phyloP scores from a whole-genome alignment of 306 rosid species.

The Lotus japonicus region DNA sequence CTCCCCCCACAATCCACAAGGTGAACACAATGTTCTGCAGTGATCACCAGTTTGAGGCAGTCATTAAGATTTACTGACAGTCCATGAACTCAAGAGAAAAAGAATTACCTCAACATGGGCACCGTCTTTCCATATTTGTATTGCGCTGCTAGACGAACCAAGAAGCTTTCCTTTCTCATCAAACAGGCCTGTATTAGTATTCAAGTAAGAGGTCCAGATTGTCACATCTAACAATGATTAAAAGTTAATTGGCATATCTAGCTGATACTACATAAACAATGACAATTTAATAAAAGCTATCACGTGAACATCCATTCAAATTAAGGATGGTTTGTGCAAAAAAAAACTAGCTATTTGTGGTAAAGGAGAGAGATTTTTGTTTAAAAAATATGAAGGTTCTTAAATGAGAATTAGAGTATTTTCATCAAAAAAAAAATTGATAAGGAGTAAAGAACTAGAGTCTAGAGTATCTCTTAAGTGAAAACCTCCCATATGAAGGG shows the following conservation, averaged over 20 bases:
- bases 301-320: too few relatives aligned
- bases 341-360: too few relatives aligned
- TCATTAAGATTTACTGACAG: conserved; percentile 4
- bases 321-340: too few relatives aligned
- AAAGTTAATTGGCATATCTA: neutral
- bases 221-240: neutral
- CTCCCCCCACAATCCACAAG: neutral
- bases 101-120: conserved; percentile 64
- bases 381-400: too few relatives aligned
- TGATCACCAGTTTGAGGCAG: neutral
- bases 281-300: too few relatives aligned
- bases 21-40: neutral
- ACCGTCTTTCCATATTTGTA: conserved; percentile 94
- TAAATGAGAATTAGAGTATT: too few relatives aligned
- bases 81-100: neutral
- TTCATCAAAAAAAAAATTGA: too few relatives aligned
- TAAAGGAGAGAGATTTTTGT: too few relatives aligned
- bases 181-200: conserved; percentile 59
- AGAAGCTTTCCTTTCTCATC: conserved; percentile 86
- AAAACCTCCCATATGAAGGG: too few relatives aligned
- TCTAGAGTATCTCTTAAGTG: too few relatives aligned
- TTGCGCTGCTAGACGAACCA: conserved; percentile 81
- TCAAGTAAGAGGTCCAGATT: neutral
- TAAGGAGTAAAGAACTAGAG: too few relatives aligned
- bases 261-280: too few relatives aligned